Evolutionary conservation across 352 stramenopile genomes (phyloP), one percentile per base, ranked within the genome.

Genomic region (Globisporangium radiosum): DNA sequence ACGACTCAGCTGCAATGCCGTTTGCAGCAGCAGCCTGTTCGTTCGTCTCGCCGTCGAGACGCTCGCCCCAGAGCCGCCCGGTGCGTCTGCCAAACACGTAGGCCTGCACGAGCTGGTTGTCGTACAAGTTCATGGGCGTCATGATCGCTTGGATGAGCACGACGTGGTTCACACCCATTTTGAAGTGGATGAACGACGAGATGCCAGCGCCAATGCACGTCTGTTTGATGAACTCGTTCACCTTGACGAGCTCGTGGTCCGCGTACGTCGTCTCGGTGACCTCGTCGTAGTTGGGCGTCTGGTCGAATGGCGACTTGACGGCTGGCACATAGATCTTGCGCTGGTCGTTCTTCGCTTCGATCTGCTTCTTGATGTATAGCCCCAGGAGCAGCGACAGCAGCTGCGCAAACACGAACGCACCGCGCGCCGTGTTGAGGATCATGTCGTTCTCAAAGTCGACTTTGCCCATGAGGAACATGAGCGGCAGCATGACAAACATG

Each of bases 131-230:
- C 56, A 93, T 73, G 52, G 83, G 83, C 57, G 80, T 84, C 83
- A 93, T 93, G 67, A 91, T 70, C 52, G 81, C 83, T 66, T 93
- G 83, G 66, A 93, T 93, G 62, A 93, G 66, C 52, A 93, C 78
- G n/a, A 93, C 83, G 59, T 93, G 83, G 72, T 93, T 93, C 38
- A 93, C 81, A 52, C 83, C 81, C 76, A 93, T 87, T 59, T 89
- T 87, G 58, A 93, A 76, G 70, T 93, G 83, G 62, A 93, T 87
- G 51, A 93, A 73, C 47, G 69, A 76, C 52, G 83, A 87, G 66
- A 93, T 93, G 53, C 51, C 74, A 19, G 81, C 81, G 61, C 81
- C 81, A 52, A 93, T 93, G 40, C 81, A 68, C 60, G 81, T 93
- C 74, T 93, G 83, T 63, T 91, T 90, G 66, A 93, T 72, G 64